A percentile compares a stretch with the other conserved stretches of the same genome.
phyloP scores from a whole-genome alignment of 2,329 filamentous ascomycete species.

The Lasiodiplodia gonubiensis region DNA sequence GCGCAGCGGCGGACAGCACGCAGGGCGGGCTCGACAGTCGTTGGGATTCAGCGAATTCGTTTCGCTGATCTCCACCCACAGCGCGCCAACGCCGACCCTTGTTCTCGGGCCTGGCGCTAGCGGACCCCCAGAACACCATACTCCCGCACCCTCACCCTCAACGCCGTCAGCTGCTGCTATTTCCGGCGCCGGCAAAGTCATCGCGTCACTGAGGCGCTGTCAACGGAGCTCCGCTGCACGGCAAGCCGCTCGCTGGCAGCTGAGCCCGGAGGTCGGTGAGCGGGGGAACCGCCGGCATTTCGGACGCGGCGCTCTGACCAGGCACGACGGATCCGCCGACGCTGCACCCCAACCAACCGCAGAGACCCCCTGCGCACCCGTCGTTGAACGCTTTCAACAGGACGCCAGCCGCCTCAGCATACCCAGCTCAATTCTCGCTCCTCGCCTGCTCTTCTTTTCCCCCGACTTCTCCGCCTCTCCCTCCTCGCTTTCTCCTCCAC shows the following conservation, averaged over 20 bases:
- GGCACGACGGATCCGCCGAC: neutral
- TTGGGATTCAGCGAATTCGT: slow-evolving; percentile 1
- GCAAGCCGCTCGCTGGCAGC: neutral
- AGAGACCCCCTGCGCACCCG: slow-evolving; percentile 16
- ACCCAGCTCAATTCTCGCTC: slow-evolving; percentile 17
- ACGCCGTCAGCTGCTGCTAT: slow-evolving; percentile 3
- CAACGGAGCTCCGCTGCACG: slow-evolving; percentile 2
- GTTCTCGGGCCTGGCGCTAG: slow-evolving; percentile 3
- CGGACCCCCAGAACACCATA: neutral
- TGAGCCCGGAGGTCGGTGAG: slow-evolving; percentile 1
- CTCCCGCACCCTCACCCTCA: neutral
- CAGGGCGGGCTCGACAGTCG: slow-evolving; percentile 1
- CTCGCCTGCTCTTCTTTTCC: slow-evolving; percentile 15
- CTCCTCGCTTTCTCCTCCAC: slow-evolving; percentile 5
- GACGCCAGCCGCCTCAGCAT: slow-evolving; percentile 8
- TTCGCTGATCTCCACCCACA: neutral
- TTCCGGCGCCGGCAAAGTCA: neutral
- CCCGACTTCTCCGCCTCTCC: neutral
- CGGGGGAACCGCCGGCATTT: neutral
- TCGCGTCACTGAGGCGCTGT: neutral
- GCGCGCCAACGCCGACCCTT: neutral
- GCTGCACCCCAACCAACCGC: slow-evolving; percentile 9
- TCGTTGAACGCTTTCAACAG: slow-evolving; percentile 16
- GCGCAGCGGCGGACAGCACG: slow-evolving; percentile 12
- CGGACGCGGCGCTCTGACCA: neutral